phyloP scores from a whole-genome alignment of 2,329 filamentous ascomycete genomes.

The Amesomyces nigricolor region DNA sequence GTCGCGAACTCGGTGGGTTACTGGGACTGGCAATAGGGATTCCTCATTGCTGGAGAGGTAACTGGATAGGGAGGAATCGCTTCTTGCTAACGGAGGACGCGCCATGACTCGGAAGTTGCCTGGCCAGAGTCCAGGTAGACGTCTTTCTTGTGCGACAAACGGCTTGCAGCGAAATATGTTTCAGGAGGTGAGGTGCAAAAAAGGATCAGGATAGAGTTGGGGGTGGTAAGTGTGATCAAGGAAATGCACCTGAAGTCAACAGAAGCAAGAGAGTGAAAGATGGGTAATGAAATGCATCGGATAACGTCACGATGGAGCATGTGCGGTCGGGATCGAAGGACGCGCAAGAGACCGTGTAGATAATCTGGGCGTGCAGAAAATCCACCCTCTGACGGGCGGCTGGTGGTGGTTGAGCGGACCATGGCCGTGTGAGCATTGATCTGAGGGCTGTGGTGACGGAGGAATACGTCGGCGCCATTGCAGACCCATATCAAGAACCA shows the following conservation, averaged over 20 bases:
- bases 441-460: not conserved
- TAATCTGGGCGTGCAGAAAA: not conserved
- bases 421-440: not conserved
- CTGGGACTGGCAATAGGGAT: conserved; percentile 25
- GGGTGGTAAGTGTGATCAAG: not conserved
- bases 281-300: no score
- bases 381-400: not conserved
- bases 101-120: conserved; percentile 17
- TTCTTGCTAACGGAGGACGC: conserved; percentile 16
- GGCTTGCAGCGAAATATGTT: not conserved
- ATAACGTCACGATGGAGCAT: conserved; percentile 3
- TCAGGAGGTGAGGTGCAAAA: not conserved
- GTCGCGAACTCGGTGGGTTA: conserved; percentile 30
- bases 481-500: not conserved
- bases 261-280: not conserved
- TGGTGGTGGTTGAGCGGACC: not conserved
- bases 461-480: not conserved
- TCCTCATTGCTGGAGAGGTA: conserved; percentile 20
- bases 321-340: not conserved
- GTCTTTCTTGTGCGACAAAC: not conserved
- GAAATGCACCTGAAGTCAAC: not conserved
- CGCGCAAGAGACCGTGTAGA: not conserved
- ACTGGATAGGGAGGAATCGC: conserved; percentile 20
- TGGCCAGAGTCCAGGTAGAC: not conserved
- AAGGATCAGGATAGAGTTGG: not conserved